Evolutionary conservation across 106 monocot genomes (phyloP), one percentile per base, ranked within the genome.

Genomic region (Alisma plantagoaquatica): DNA sequence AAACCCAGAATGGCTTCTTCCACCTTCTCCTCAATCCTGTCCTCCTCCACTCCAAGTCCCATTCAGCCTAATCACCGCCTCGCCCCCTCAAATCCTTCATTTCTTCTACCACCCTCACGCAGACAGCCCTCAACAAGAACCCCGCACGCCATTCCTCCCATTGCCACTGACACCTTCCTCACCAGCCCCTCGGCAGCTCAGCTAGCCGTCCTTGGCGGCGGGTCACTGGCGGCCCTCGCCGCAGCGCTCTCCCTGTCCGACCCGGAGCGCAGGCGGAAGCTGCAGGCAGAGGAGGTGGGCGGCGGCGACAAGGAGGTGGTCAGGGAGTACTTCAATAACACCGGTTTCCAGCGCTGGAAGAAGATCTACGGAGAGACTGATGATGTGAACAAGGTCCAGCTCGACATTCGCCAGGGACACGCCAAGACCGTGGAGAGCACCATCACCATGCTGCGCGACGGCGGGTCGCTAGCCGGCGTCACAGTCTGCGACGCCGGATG

Each of bases 401-500:
- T 98, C 49, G 96, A 98, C 66, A 98, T 98, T 60, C 77, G 89
- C 33, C 51, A 76, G 31, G 89, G 96, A 51, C 96, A 98, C 81
- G 59, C 89, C 54, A 76, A 85, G 71, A 90, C 96, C 30, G 84
- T 96, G 35, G 81, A 81, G 28, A 90, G 62, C 60, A 38, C 96
- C 29, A 62, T 98, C 56, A 23, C 53, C 33, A 85, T 98, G 85
- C 84, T 98, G 51, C 75, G 60, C 17, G 81, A 85, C 33, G 64
- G 46, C 51, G 62, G 78, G 0, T 53, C 73, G 5, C 71, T 90
- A 23, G 26, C 72, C 53, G 89, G 96, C 19, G 49, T 84, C 43
- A 76, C 81, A 25, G 56, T 98, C 68, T 98, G 96, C 74, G 96
- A 98, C 59, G 96, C 96, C n/a, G 96, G 96, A 14, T 98, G 96